Evolutionary conservation across 2,329 filamentous ascomycete species (phyloP).

Genomic region (Lasiodiplodia sp.): DNA sequence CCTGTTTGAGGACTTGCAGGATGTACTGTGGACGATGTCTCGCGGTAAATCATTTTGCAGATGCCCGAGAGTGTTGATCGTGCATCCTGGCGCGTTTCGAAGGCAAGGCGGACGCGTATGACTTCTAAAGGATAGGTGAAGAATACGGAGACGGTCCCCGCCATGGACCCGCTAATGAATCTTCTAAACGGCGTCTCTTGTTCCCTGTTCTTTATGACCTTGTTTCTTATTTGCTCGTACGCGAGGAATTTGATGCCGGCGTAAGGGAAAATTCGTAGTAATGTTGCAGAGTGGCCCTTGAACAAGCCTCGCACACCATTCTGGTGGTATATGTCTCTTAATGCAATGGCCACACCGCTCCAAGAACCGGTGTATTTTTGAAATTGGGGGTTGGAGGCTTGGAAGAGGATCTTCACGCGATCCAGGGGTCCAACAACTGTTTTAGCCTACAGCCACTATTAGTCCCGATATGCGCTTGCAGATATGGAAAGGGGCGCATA

Average conservation of each 20-base stretch:
- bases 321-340: conserved; percentile 79
- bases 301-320: conserved; percentile 82
- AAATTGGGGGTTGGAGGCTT: conserved; percentile 92
- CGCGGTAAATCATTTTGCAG: conserved; percentile 85
- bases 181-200: conserved; percentile 84
- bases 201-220: conserved; percentile 73
- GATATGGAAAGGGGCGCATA: conserved; percentile 56
- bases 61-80: conserved; percentile 77
- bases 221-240: conserved; percentile 90
- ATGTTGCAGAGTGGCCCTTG: conserved; percentile 91
- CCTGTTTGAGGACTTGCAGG: conserved; percentile 34
- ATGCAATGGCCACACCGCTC: conserved; percentile 81
- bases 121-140: conserved; percentile 96
- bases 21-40: conserved; percentile 53
- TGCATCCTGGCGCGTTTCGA: conserved; percentile 82
- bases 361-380: conserved; percentile 91
- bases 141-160: conserved; percentile 90
- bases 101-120: conserved; percentile 89
- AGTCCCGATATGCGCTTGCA: not conserved
- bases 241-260: conserved; percentile 97
- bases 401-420: conserved; percentile 98
- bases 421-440: conserved; percentile 95
- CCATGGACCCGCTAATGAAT: conserved; percentile 74
- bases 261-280: conserved; percentile 95
- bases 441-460: conserved; percentile 72